Conservation (phyloP, 1,284 basidiomycete genomes). For the Austroboletus niveus region DNA sequence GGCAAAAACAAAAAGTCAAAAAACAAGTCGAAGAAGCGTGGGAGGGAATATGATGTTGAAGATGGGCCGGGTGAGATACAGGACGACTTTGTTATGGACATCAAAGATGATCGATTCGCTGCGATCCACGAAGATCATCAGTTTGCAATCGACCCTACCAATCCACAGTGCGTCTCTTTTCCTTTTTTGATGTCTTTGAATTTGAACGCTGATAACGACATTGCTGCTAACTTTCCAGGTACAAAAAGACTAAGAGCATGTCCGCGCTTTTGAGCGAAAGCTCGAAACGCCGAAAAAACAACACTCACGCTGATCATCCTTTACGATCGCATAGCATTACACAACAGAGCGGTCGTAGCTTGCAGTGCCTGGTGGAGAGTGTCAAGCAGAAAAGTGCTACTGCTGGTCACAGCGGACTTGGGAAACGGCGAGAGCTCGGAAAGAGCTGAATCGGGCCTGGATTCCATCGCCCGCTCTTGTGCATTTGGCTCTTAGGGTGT, state of each 20-base stretch:
- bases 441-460: conserved; percentile 9
- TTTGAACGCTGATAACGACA: not conserved
- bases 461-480: too few relatives aligned
- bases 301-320: conserved; percentile 13
- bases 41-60: conserved; percentile 39
- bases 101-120: conserved; percentile 87
- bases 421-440: conserved; percentile 55
- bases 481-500: too few relatives aligned
- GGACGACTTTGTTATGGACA: conserved; percentile 82
- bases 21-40: conserved; percentile 40
- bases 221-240: not conserved
- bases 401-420: conserved; percentile 34
- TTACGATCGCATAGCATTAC: conserved; percentile 3
- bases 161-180: conserved; percentile 79
- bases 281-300: conserved; percentile 52
- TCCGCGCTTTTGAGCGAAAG: conserved; percentile 74
- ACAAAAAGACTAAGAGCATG: conserved; percentile 76
- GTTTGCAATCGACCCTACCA: conserved; percentile 95
- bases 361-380: conserved; percentile 75
- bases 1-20: conserved; percentile 49
- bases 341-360: conserved; percentile 34
- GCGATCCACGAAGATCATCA: conserved; percentile 86
- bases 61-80: conserved; percentile 60
- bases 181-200: not conserved
- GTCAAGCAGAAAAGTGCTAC: conserved; percentile 73